phyloP scores from a whole-genome alignment of 306 rosid species.

The Pterocarpus santalinus region DNA sequence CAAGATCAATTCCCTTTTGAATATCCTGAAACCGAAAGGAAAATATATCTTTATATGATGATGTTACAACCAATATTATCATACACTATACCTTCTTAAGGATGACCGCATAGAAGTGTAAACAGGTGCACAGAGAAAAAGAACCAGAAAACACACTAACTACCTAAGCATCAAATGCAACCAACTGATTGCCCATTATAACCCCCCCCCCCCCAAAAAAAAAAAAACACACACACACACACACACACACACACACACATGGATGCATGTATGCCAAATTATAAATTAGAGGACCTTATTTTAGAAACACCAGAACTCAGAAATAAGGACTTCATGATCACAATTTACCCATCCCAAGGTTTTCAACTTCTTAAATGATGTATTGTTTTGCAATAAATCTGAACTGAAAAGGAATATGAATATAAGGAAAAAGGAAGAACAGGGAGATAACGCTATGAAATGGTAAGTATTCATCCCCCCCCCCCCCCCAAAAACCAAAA shows the following conservation, averaged over 20 bases:
- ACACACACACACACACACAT: background rate
- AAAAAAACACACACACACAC: background rate
- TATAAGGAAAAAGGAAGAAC: background rate
- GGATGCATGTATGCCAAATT: slow-evolving; percentile 21
- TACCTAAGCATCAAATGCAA: slow-evolving; percentile 34
- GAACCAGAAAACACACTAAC: slow-evolving; percentile 33
- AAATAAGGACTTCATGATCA: slow-evolving; percentile 38
- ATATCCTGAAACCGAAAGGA: slow-evolving; percentile 72
- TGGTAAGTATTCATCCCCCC: background rate
- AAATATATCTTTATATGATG: slow-evolving; percentile 1
- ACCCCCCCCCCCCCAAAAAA: background rate
- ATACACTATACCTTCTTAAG: slow-evolving; percentile 32
- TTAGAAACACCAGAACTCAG: background rate
- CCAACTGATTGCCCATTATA: slow-evolving; percentile 11
- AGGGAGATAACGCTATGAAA: slow-evolving; percentile 1
- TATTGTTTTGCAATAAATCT: slow-evolving; percentile 19
- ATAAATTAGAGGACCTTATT: slow-evolving; percentile 8
- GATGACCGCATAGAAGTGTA: slow-evolving; percentile 22
- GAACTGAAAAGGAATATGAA: slow-evolving; percentile 12
- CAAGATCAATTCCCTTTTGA: slow-evolving; percentile 96
- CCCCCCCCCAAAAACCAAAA: too few relatives aligned
- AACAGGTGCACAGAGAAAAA: slow-evolving; percentile 24
- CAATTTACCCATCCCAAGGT: slow-evolving; percentile 31
- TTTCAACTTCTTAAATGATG: slow-evolving; percentile 34
- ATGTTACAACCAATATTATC: slow-evolving; percentile 23